phyloP scores from a whole-genome alignment of 805 yeast genomes.

The Phaffomyces opuntiae region DNA sequence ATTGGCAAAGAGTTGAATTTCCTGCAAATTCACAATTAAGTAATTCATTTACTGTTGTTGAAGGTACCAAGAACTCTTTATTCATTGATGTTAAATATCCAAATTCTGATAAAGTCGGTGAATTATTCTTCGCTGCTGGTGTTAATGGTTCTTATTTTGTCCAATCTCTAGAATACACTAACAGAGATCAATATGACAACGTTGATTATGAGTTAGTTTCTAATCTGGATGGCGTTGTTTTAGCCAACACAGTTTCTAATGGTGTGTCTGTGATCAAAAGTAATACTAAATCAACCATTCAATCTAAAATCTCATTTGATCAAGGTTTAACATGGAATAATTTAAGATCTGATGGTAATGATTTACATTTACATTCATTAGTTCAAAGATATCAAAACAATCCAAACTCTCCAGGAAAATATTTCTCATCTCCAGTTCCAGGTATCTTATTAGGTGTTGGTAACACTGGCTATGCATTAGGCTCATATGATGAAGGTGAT shows the following conservation, averaged over 20 bases:
- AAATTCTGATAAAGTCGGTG: constrained; percentile 20
- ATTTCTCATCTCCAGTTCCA: constrained; percentile 35
- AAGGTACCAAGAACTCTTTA: constrained; percentile 33
- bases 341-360: constrained; percentile 22
- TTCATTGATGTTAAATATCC: constrained; percentile 31
- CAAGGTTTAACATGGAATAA: constrained; percentile 31
- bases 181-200: constrained; percentile 23
- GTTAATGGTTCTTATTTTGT: constrained; percentile 43
- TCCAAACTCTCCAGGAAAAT: constrained; percentile 22
- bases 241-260: constrained; percentile 34
- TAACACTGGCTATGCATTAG: constrained; percentile 24
- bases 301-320: constrained; percentile 30
- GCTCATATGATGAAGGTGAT: constrained; percentile 25
- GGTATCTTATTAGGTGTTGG: constrained; percentile 41
- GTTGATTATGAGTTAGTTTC: constrained; percentile 34
- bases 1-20: constrained; percentile 29
- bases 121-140: constrained; percentile 34
- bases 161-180: constrained; percentile 35
- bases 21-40: constrained; percentile 21
- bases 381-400: constrained; percentile 22
- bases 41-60: constrained; percentile 25
- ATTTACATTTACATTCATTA: constrained; percentile 32
- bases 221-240: constrained; percentile 56
- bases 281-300: constrained; percentile 6
- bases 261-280: constrained; percentile 10